Conservation (phyloP, 176 grass and related monocot genomes). For the Bromus sterilis region DNA sequence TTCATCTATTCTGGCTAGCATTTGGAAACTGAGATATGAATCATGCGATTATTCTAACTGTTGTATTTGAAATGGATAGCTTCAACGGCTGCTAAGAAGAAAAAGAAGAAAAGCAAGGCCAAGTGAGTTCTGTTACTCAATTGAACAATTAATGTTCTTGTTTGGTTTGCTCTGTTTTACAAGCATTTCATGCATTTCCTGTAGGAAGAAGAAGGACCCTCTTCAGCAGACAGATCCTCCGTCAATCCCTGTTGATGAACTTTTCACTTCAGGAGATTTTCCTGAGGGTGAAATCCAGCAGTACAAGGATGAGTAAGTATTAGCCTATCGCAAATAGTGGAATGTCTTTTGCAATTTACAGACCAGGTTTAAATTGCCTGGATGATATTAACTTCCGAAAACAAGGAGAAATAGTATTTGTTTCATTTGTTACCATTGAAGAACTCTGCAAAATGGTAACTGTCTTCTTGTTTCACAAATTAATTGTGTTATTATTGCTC, state of each 20-base stretch:
- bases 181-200: not conserved
- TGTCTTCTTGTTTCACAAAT: not conserved
- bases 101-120: slow-evolving; percentile 83
- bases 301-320: slow-evolving; percentile 81
- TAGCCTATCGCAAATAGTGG: not conserved
- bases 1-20: slow-evolving; percentile 9
- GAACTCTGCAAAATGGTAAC: not conserved
- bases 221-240: slow-evolving; percentile 81
- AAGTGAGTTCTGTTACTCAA: slow-evolving; percentile 38
- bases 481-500: slow-evolving; percentile 6
- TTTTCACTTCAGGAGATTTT: slow-evolving; percentile 81
- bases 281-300: slow-evolving; percentile 84
- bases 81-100: slow-evolving; percentile 58
- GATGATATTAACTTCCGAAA: not conserved
- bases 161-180: slow-evolving; percentile 16
- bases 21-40: not conserved
- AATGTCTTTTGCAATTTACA: not conserved
- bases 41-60: not conserved
- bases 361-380: not conserved
- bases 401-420: not conserved
- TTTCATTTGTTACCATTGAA: not conserved
- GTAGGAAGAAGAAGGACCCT: slow-evolving; percentile 82
- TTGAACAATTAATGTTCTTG: not conserved
- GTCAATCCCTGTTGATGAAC: slow-evolving; percentile 84
- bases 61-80: slow-evolving; percentile 16